Conservation (phyloP, 352 stramenopile species). For the Halophytophthora polymorphica region DNA sequence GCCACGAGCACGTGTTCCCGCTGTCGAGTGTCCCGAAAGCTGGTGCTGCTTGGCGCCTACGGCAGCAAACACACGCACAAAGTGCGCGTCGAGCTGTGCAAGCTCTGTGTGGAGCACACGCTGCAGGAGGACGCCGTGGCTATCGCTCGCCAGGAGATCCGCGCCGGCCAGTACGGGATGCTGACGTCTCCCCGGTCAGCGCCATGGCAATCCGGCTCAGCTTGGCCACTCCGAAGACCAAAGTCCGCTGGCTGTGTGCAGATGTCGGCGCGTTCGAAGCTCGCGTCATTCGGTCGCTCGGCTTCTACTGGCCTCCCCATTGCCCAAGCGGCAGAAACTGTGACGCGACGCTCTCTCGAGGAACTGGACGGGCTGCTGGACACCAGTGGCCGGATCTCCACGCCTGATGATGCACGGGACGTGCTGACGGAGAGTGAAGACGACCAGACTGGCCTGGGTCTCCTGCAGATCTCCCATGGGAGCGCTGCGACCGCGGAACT, state of each 20-base stretch:
- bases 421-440: constrained; percentile 11
- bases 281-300: no score
- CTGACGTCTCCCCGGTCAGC: constrained; percentile 15
- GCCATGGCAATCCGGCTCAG: constrained; percentile 11
- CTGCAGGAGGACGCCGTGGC: constrained; percentile 18
- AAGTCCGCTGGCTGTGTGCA: no score
- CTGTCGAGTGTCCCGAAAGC: constrained; percentile 23
- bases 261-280: constrained; percentile 9
- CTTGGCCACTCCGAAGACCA: no score
- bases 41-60: constrained; percentile 18
- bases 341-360: constrained; percentile 5
- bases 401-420: constrained; percentile 5
- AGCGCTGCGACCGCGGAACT: constrained; percentile 6
- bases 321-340: no score
- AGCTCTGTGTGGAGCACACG: constrained; percentile 18
- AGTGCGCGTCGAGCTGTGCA: constrained; percentile 21
- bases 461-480: constrained; percentile 4
- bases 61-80: constrained; percentile 20
- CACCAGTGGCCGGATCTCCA: constrained; percentile 5
- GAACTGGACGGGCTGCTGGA: constrained; percentile 9
- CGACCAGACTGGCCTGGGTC: no score
- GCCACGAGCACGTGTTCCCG: constrained; percentile 24
- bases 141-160: constrained; percentile 31
- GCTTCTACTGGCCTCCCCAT: no score
- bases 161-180: constrained; percentile 25